These are phyloP conservation scores for Rhynchosporium graminicola DNA, from an alignment of 2,329 filamentous ascomycete species.

Conservation along the genomic window DNA sequence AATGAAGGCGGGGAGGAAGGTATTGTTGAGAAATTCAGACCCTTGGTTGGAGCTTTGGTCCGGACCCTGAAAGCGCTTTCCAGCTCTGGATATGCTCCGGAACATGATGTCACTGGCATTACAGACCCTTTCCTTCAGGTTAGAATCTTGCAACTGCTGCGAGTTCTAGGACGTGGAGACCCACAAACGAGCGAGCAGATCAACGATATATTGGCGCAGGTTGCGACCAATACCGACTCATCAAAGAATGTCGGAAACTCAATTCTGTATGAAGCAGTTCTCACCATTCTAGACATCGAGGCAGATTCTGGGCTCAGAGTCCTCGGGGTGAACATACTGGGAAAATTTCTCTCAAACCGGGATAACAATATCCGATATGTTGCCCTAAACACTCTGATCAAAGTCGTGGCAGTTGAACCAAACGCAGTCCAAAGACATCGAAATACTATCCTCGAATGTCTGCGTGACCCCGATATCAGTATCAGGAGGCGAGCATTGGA, in stretches of 20 bases:
- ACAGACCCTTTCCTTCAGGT: constrained; percentile 97
- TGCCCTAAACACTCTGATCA: constrained; percentile 93
- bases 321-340: constrained; percentile 94
- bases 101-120: constrained; percentile 97
- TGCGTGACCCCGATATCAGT: constrained; percentile 96
- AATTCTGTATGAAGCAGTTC: constrained; percentile 94
- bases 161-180: constrained; percentile 85
- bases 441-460: constrained; percentile 95
- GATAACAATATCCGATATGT: constrained; percentile 99
- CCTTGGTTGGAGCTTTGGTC: constrained; percentile 80
- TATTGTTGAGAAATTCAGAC: constrained; percentile 87
- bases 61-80: constrained; percentile 90
- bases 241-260: constrained; percentile 99
- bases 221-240: constrained; percentile 96
- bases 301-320: constrained; percentile 94
- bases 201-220: constrained; percentile 96
- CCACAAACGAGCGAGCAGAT: constrained; percentile 90
- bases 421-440: constrained; percentile 96
- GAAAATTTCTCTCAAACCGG: constrained; percentile 96
- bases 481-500: constrained; percentile 94
- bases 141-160: constrained; percentile 85
- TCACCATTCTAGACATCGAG: constrained; percentile 97
- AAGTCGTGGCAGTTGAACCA: constrained; percentile 95
- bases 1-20: constrained; percentile 87
- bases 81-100: constrained; percentile 93